Evolutionary conservation across 2,329 filamentous ascomycete species (phyloP).

Genomic region (Sporothrix luriei): DNA sequence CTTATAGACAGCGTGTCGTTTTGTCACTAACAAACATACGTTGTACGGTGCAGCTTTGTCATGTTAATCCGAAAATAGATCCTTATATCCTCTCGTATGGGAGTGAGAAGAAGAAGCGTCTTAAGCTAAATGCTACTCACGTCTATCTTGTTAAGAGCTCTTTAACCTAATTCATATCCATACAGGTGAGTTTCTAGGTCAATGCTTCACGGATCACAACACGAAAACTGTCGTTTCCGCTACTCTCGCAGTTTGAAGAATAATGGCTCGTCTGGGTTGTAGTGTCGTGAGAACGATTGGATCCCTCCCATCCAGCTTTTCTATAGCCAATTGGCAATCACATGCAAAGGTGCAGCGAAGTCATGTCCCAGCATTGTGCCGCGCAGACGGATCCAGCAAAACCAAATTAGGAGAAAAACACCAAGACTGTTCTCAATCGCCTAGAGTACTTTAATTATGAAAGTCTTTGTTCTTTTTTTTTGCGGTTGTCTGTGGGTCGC

Average conservation of each 20-base stretch:
- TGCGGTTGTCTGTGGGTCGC: neutral
- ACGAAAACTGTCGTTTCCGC: neutral
- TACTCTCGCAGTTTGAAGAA: neutral
- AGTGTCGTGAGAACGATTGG: neutral
- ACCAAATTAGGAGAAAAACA: no score
- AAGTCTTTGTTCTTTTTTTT: slow-evolving; percentile 8
- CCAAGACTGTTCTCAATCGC: neutral
- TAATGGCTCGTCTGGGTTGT: neutral
- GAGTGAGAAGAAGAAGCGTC: no score
- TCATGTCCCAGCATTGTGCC: slow-evolving; percentile 4
- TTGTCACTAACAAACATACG: no score
- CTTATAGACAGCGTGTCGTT: no score
- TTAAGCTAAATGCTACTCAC: no score
- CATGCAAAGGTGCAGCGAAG: neutral
- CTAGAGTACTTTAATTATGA: neutral
- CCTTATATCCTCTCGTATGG: no score
- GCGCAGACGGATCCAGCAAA: neutral
- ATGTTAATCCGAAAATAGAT: no score
- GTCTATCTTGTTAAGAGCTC: neutral
- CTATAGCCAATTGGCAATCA: neutral
- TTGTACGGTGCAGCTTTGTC: no score
- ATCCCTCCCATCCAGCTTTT: no score
- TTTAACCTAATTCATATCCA: neutral
- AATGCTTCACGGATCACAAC: neutral
- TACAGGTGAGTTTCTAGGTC: neutral